Evolutionary conservation across 192 early-diverging fungal genomes (phyloP).

Genomic region (Gryganskiella cystojenkinii): DNA sequence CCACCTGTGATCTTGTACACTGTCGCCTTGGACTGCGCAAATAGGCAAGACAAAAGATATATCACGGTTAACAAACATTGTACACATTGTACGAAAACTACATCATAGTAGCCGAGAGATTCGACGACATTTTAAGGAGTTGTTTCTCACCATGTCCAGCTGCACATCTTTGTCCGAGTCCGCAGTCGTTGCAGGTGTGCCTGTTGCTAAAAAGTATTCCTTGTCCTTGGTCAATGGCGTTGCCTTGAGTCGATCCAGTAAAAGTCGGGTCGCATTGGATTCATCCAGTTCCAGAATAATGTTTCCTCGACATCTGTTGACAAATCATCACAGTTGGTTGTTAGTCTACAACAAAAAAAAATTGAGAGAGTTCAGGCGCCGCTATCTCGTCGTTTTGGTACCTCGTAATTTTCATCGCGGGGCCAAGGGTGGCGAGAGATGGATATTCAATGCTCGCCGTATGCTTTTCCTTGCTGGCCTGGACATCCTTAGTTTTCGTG

Average conservation of each 20-base stretch:
- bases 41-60: too few relatives aligned
- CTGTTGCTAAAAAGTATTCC: constrained; percentile 62
- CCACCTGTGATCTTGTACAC: constrained; percentile 64
- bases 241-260: constrained; percentile 56
- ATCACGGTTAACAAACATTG: too few relatives aligned
- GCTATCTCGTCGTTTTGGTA: too few relatives aligned
- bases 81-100: too few relatives aligned
- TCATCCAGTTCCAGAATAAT: constrained; percentile 66
- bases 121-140: too few relatives aligned
- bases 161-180: constrained; percentile 1
- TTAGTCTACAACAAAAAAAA: background rate
- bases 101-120: too few relatives aligned
- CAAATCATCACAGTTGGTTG: too few relatives aligned
- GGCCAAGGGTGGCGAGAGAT: constrained; percentile 54
- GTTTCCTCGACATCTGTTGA: constrained; percentile 60
- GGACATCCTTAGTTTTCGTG: constrained; percentile 2
- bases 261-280: constrained; percentile 56
- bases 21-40: too few relatives aligned
- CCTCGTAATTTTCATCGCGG: constrained; percentile 62
- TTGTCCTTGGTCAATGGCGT: constrained; percentile 60
- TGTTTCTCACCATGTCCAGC: constrained; percentile 43
- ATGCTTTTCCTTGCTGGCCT: background rate
- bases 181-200: constrained; percentile 4
- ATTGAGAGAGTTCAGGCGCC: background rate
- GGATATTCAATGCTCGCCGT: constrained; percentile 42